A percentile compares a stretch with the other conserved stretches of the same genome.
phyloP scores from a whole-genome alignment of 176 grass and related monocot genomes.

The Elymus sibiricus region DNA sequence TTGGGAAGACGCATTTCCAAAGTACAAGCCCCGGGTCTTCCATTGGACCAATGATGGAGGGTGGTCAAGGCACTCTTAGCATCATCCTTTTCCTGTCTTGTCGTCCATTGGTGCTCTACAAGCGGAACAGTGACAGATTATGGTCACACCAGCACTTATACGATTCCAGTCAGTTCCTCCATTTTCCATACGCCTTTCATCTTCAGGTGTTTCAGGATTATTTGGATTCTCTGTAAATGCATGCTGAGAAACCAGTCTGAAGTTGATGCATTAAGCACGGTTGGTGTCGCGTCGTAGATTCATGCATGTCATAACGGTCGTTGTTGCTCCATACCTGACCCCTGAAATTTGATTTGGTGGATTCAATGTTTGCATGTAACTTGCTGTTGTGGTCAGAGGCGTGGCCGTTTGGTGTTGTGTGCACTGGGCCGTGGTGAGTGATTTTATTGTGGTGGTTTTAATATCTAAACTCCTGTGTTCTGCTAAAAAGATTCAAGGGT shows the following conservation, averaged over 20 bases:
- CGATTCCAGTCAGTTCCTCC: background rate
- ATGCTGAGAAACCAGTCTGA: background rate
- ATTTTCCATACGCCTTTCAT: background rate
- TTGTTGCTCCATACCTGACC: background rate
- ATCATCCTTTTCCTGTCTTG: background rate
- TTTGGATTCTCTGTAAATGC: background rate
- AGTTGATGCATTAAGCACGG: background rate
- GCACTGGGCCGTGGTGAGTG: background rate
- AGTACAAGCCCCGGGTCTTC: constrained; percentile 55
- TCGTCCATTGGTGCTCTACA: background rate
- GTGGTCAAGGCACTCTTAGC: constrained; percentile 54
- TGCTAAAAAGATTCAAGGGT: background rate
- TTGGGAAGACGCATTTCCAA: constrained; percentile 69
- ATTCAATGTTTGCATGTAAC: background rate
- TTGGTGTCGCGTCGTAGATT: background rate
- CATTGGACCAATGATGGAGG: constrained; percentile 43
- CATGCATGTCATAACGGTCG: no score
- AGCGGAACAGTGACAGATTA: background rate
- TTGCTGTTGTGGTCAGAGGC: background rate
- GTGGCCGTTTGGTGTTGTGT: background rate
- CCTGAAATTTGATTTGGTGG: background rate
- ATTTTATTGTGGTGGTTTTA: background rate
- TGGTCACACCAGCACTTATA: background rate
- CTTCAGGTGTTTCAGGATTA: background rate
- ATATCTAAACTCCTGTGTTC: background rate